Percentiles rank a stretch among this genome's conserved stretches.
These are phyloP conservation scores for Capronia coronata DNA, from an alignment of 2,329 filamentous ascomycete species.

Conservation along the genomic window DNA sequence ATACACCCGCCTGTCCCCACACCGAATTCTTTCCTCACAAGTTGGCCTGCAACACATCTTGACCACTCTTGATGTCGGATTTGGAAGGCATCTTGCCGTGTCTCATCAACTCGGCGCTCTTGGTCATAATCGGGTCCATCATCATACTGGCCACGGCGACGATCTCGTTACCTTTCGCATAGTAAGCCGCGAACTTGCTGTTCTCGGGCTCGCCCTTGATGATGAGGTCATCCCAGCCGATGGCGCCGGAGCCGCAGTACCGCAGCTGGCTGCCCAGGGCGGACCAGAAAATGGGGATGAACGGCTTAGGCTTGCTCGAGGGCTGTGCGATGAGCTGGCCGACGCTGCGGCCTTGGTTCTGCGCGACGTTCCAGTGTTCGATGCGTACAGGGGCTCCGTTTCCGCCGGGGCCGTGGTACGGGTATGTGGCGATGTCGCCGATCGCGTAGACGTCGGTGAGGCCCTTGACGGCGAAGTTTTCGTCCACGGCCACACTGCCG, in stretches of 20 bases:
- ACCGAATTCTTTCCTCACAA: too few species aligned
- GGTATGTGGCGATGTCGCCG: conserved; percentile 91
- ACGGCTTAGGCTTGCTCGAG: conserved; percentile 55
- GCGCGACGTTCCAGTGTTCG: conserved; percentile 96
- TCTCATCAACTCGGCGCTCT: conserved; percentile 79
- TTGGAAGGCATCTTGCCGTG: conserved; percentile 75
- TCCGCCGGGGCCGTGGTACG: conserved; percentile 84
- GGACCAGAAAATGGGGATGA: conserved; percentile 96
- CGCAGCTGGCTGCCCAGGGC: conserved; percentile 81
- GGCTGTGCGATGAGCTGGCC: conserved; percentile 70
- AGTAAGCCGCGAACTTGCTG: conserved; percentile 82
- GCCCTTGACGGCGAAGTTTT: conserved; percentile 68
- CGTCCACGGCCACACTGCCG: conserved; percentile 76
- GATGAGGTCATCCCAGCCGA: conserved; percentile 80
- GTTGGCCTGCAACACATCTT: conserved; percentile 38
- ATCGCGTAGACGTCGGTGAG: conserved; percentile 82
- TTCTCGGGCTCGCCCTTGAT: conserved; percentile 69
- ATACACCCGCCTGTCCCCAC: too few species aligned
- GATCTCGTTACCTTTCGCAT: conserved; percentile 75
- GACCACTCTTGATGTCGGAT: conserved; percentile 59
- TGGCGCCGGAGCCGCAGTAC: conserved; percentile 81
- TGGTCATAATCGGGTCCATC: conserved; percentile 76
- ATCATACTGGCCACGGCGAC: conserved; percentile 90
- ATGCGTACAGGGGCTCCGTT: conserved; percentile 69
- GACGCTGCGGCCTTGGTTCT: conserved; percentile 78